phyloP scores from a whole-genome alignment of 169 alveolate genomes.

The Plasmodium billcollinsi region DNA sequence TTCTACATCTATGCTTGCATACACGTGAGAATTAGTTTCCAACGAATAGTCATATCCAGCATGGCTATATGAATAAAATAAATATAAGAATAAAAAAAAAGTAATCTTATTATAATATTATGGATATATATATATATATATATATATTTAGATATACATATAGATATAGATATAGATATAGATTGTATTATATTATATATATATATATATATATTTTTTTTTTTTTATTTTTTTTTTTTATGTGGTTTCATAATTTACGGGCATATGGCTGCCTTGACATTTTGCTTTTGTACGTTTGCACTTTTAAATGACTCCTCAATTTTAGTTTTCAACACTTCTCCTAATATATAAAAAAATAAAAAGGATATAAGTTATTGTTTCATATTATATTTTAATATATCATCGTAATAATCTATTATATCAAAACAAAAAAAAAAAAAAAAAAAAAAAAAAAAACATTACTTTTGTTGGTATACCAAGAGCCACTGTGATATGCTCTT shows the following conservation, averaged over 20 bases:
- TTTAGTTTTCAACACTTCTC: conserved; percentile 21
- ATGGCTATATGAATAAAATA: conserved; percentile 84
- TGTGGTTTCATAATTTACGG: conserved; percentile 23
- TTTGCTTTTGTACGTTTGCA: conserved; percentile 15
- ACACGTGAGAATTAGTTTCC: conserved; percentile 94
- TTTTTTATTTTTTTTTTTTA: background rate
- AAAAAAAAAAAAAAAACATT: conserved; percentile 9
- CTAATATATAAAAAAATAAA: conserved; percentile 10
- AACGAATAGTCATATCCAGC: conserved; percentile 96
- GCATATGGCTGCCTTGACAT: conserved; percentile 71
- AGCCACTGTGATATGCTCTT: conserved; percentile 93
- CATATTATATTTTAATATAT: background rate
- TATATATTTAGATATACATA: too few species aligned
- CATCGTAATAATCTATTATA: background rate
- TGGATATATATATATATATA: background rate
- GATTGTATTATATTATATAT: background rate
- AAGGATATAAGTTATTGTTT: background rate
- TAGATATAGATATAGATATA: background rate
- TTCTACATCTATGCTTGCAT: conserved; percentile 85
- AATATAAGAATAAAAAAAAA: conserved; percentile 1
- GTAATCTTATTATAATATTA: background rate
- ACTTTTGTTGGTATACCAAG: conserved; percentile 92
- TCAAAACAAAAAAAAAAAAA: too few species aligned
- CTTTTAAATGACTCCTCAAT: conserved; percentile 32
- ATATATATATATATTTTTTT: background rate